Evolutionary conservation across 1,284 basidiomycete genomes (phyloP).

Genomic region (Phlebopus sp.): DNA sequence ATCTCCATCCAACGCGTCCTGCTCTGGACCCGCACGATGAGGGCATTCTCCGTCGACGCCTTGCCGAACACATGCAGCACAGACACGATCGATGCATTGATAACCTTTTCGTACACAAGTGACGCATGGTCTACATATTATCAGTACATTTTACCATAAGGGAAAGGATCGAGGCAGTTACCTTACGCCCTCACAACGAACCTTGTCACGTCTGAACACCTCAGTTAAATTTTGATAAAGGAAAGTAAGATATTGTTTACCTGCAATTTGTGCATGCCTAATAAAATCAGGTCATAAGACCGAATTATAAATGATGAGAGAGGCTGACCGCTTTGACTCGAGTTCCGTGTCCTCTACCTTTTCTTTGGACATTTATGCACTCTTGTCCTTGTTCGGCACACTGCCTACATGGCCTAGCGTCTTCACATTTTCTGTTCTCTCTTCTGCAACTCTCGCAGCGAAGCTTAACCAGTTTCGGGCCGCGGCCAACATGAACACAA

Average conservation of each 20-base stretch:
- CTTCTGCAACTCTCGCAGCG: slow-evolving; percentile 55
- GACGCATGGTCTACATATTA: slow-evolving; percentile 41
- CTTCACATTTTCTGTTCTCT: slow-evolving; percentile 55
- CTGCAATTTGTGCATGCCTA: slow-evolving; percentile 59
- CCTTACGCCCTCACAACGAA: slow-evolving; percentile 55
- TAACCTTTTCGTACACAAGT: slow-evolving; percentile 46
- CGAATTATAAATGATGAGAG: slow-evolving; percentile 3
- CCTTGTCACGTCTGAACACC: slow-evolving; percentile 50
- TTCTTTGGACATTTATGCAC: slow-evolving; percentile 48
- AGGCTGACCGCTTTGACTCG: slow-evolving; percentile 55
- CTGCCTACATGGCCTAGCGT: slow-evolving; percentile 50
- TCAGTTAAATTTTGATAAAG: slow-evolving; percentile 9
- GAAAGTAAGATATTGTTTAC: slow-evolving; percentile 28
- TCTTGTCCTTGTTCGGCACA: slow-evolving; percentile 44
- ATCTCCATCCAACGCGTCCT: slow-evolving; percentile 33
- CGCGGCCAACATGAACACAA: slow-evolving; percentile 53
- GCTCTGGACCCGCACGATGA: slow-evolving; percentile 35
- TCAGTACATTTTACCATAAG: slow-evolving; percentile 2
- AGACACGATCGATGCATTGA: slow-evolving; percentile 47
- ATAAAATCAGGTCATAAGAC: slow-evolving; percentile 10
- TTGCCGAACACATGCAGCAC: slow-evolving; percentile 40
- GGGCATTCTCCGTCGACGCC: slow-evolving; percentile 42
- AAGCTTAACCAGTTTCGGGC: slow-evolving; percentile 52
- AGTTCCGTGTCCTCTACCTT: slow-evolving; percentile 53
- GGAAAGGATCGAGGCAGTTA: slow-evolving; percentile 21